Percentiles rank a stretch among this genome's conserved stretches.
These are phyloP conservation scores for Bryopsis sp. DNA, from an alignment of 139 green algal species.

Conservation along the genomic window DNA sequence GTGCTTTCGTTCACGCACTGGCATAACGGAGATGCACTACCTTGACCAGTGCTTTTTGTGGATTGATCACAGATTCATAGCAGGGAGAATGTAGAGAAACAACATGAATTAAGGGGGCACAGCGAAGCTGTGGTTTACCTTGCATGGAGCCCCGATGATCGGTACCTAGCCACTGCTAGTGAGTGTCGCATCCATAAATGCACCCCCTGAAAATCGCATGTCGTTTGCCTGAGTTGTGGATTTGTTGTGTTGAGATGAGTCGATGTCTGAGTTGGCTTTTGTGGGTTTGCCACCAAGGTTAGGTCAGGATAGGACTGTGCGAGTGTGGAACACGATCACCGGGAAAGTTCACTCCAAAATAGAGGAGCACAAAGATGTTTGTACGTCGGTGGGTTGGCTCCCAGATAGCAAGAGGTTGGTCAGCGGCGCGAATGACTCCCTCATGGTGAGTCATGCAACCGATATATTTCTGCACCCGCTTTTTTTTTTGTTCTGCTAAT, in stretches of 20 bases:
- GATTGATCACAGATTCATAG: neutral
- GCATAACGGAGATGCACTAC: too few relatives aligned
- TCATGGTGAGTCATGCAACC: neutral
- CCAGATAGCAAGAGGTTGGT: constrained; percentile 15
- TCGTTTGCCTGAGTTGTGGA: too few relatives aligned
- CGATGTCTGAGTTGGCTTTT: too few relatives aligned
- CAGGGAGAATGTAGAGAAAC: constrained; percentile 7
- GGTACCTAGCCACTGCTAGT: constrained; percentile 16
- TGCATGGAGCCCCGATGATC: constrained; percentile 16
- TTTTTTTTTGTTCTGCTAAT: neutral
- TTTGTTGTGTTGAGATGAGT: too few relatives aligned
- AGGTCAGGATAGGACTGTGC: constrained; percentile 13
- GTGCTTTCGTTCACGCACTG: too few relatives aligned
- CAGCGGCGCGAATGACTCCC: neutral
- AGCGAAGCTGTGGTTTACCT: constrained; percentile 9
- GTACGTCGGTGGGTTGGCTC: constrained; percentile 11
- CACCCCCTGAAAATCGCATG: neutral
- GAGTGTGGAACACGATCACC: neutral
- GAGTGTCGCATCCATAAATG: neutral
- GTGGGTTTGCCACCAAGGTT: too few relatives aligned
- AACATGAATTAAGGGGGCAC: constrained; percentile 2
- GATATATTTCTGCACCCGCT: neutral
- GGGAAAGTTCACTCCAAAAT: neutral
- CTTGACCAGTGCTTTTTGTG: neutral
- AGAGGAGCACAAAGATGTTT: neutral